Evolutionary conservation across 331 rosid genomes (phyloP).

Genomic region (Erythrophleum ivorense): DNA sequence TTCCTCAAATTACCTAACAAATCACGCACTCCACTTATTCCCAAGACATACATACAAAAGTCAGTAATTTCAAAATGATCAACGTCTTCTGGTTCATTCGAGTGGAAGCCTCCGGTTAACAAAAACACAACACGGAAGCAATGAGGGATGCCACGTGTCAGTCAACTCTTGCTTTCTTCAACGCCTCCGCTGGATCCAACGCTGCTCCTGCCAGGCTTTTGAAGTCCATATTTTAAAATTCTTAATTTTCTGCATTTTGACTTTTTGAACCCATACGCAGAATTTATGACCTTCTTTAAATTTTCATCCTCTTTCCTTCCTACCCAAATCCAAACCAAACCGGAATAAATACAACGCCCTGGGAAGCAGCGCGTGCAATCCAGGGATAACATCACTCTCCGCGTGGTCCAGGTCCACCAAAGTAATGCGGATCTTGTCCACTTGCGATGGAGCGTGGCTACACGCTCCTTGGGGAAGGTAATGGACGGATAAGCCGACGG

Average conservation of each 20-base stretch:
- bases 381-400: background rate
- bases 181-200: constrained; percentile 61
- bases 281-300: constrained; percentile 45
- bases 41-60: no score
- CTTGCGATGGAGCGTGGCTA: constrained; percentile 32
- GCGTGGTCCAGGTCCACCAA: background rate
- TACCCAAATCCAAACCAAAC: background rate
- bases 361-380: background rate
- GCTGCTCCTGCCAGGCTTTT: constrained; percentile 59
- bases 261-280: constrained; percentile 43
- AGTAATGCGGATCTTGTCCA: constrained; percentile 24
- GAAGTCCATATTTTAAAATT: constrained; percentile 26
- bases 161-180: constrained; percentile 47
- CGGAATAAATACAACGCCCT: constrained; percentile 32
- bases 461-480: constrained; percentile 34
- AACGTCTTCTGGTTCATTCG: background rate
- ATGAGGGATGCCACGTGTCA: constrained; percentile 51
- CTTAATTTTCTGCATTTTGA: constrained; percentile 47
- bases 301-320: constrained; percentile 34
- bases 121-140: background rate
- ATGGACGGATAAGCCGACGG: background rate
- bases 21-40: background rate
- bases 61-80: background rate
- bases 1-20: background rate
- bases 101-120: constrained; percentile 51